Percentiles rank a stretch among this genome's conserved stretches.
phyloP scores from a whole-genome alignment of 352 stramenopile species.

The Pythium rhizo-oryzae region DNA sequence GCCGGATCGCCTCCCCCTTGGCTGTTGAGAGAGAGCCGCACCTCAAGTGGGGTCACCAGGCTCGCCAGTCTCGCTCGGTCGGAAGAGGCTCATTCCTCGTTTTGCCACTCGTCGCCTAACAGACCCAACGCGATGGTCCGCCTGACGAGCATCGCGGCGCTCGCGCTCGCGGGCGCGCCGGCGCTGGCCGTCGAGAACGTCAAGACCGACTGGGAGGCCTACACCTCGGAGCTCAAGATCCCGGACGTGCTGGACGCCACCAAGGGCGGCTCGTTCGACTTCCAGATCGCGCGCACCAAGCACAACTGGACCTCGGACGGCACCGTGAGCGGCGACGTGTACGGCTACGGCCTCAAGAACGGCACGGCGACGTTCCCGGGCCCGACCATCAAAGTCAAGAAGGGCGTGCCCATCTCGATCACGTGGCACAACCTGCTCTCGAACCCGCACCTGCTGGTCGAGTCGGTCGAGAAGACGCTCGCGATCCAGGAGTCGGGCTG shows the following conservation, averaged over 20 bases:
- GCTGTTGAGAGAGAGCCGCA: too few species aligned
- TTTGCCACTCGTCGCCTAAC: too few species aligned
- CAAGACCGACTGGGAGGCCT: constrained; percentile 45
- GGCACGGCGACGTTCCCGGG: constrained; percentile 34
- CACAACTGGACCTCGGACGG: constrained; percentile 42
- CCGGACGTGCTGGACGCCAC: constrained; percentile 46
- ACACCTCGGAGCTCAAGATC: constrained; percentile 33
- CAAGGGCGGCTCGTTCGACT: constrained; percentile 38
- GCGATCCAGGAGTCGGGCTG: constrained; percentile 52
- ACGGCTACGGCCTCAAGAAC: constrained; percentile 39
- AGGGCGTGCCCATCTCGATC: constrained; percentile 33
- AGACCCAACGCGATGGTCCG: too few species aligned
- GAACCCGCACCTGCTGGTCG: constrained; percentile 48
- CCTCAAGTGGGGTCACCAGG: too few species aligned
- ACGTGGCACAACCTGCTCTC: constrained; percentile 54
- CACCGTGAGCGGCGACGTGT: constrained; percentile 28
- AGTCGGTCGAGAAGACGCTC: constrained; percentile 48
- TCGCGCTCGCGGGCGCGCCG: constrained; percentile 15
- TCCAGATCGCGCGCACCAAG: constrained; percentile 32
- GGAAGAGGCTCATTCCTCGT: too few species aligned
- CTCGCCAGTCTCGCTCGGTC: too few species aligned
- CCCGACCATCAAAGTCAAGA: constrained; percentile 42
- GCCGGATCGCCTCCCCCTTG: too few species aligned
- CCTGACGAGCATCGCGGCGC: constrained; percentile 10
- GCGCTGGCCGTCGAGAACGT: constrained; percentile 28